Conservation (phyloP, 2,329 filamentous ascomycete species). For the Talaromyces sp. region DNA sequence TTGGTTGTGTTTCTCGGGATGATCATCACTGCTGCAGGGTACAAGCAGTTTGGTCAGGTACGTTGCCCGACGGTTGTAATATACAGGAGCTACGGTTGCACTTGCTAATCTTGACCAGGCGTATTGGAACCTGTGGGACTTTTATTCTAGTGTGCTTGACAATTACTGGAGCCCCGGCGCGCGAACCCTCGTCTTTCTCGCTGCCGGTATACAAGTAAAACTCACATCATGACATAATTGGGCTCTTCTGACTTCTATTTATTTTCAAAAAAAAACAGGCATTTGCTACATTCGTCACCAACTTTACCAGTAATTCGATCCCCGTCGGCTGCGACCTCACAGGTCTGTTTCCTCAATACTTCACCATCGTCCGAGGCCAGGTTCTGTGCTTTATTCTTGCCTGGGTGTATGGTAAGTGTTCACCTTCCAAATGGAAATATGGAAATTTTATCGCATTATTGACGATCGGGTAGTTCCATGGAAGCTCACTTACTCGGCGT, state of each 20-base stretch:
- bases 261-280: background rate
- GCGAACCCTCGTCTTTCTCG: constrained; percentile 3
- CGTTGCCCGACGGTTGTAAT: background rate
- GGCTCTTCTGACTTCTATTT: background rate
- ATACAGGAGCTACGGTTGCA: background rate
- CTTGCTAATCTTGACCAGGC: background rate
- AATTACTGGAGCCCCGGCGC: constrained; percentile 6
- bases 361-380: constrained; percentile 8
- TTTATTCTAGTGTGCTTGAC: constrained; percentile 4
- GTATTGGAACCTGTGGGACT: constrained; percentile 10
- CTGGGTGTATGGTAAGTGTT: constrained; percentile 4
- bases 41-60: constrained; percentile 7
- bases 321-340: constrained; percentile 6
- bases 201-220: constrained; percentile 5
- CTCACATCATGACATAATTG: background rate
- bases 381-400: constrained; percentile 5
- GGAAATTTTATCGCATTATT: background rate
- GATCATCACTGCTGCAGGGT: constrained; percentile 7
- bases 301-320: constrained; percentile 6
- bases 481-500: constrained; percentile 5
- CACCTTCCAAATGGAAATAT: background rate
- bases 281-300: constrained; percentile 8
- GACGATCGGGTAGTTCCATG: constrained; percentile 1
- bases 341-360: constrained; percentile 5
- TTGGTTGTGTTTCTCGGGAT: constrained; percentile 6